These are phyloP conservation scores for Trypanosoma avium DNA, from an alignment of 208 protist genomes.

Conservation along the genomic window DNA sequence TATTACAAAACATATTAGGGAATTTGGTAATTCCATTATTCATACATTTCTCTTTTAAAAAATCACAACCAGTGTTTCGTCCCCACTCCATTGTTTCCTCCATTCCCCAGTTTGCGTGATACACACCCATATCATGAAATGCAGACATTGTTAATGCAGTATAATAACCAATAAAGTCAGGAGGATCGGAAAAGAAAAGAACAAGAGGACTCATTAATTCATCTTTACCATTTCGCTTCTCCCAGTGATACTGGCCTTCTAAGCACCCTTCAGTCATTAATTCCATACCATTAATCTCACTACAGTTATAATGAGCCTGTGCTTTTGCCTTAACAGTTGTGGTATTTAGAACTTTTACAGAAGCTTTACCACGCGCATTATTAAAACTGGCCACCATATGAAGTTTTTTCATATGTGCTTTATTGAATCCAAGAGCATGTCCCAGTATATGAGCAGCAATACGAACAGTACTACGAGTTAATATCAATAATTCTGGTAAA, in stretches of 20 bases:
- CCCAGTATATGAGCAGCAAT: slow-evolving; percentile 36
- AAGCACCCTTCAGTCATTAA: neutral
- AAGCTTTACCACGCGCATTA: neutral
- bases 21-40: neutral
- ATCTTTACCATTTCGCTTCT: too few relatives aligned
- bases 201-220: too few relatives aligned
- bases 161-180: too few relatives aligned
- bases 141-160: slow-evolving; percentile 29
- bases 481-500: slow-evolving; percentile 28
- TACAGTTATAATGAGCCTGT: neutral
- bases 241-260: too few relatives aligned
- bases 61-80: slow-evolving; percentile 24
- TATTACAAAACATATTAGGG: neutral
- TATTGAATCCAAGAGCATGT: neutral
- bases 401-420: neutral
- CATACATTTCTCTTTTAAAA: slow-evolving; percentile 1
- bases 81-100: slow-evolving; percentile 34
- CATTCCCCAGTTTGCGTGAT: slow-evolving; percentile 20
- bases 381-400: neutral
- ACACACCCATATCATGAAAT: slow-evolving; percentile 42
- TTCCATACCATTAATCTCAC: neutral
- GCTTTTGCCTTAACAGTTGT: neutral
- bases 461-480: slow-evolving; percentile 15
- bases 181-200: too few relatives aligned
- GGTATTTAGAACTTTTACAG: neutral